Base-by-base conservation (phyloP, 257 asterid genomes). In the Dorcoceras hygrometricum region DNA sequence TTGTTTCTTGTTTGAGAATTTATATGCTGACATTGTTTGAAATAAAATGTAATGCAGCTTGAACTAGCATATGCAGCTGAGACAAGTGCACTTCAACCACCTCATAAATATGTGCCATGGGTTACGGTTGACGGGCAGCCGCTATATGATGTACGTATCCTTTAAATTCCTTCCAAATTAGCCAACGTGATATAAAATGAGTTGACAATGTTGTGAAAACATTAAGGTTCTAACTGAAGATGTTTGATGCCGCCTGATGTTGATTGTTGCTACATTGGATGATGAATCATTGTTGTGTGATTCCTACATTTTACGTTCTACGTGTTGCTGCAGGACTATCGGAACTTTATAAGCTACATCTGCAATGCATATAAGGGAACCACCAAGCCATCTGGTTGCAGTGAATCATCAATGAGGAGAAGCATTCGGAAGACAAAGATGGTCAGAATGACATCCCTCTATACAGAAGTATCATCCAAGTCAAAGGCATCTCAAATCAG, bases 61-160 rank as follows among this genome's bases (percentile, higher is more conserved):
- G 85, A 80, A 74, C 76, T 93, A 66, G 23, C 25, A 62, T 88
- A 84, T 76, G 99, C 96, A 12, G 87, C 82, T 23, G 76, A 59
- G 61, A 93, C 99, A 64, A 83, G 70, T 70, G 82, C 86, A 57
- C 95, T 93, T 55, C 62, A 85, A 65, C 99, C 99, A 68, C 99
- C 97, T 46, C 97, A 90, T 72, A 76, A 31, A 50, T 93, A 90
- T 10, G 97, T 93, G 50, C 97, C 99, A 0, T 93, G 96, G 99
- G 90, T 93, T 6, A 86, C 81, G 57, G 95, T 93, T 74, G 86
- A 92, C 62, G 96, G 95, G 26, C 81, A 87, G 19, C 98, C 98
- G 39, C 86, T 92, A 55, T 89, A 92, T 62, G 95, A 89, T 69
- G 98, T 91, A 36, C 77, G 95, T 81, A 72, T 72, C 72, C 67